Base-by-base conservation (phyloP, 257 asterid species). In the Solanum gandarillasii region DNA sequence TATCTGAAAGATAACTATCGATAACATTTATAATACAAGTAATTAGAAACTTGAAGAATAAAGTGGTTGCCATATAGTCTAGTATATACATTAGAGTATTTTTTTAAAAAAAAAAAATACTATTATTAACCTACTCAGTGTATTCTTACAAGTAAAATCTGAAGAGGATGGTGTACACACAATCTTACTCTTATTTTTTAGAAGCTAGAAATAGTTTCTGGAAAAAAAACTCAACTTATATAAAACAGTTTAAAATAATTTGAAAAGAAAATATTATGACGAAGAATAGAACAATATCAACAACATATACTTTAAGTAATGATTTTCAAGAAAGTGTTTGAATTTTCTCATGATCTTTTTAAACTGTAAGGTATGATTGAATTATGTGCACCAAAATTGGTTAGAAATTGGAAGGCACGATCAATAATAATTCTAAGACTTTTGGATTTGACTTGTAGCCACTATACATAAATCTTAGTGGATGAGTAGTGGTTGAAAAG, bases 381-480 rank as follows among this genome's bases (percentile, higher is more conserved):
- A 55, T 72, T 55, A 60, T 89, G 86, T 46, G 89, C 83, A 83
- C 90, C 93, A 74, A 90, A 94, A 93, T 48, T 46, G 68, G 25
- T 9, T 82, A 31, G 85, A 81, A 81, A 46, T 48, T 82, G 70
- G 70, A 36, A 52, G 60, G 36, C 13, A 90, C 87, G 88, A 76
- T 83, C 90, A 88, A 20, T 58, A 90, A 90, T 87, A 89, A 87
- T 87, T 65, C 88, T 88, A 84, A 87, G 20, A 81, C 76, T 86
- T 85, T 73, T 29, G 35, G 65, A 84, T 89, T 74, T 92, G 94
- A 93, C 94, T 93, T 87, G 85, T 78, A 16, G 18, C 41, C 38
- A 88, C 58, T 83, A 81, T 58, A 7, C 67, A 81, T 71, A 90
- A 87, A 93, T 92, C 94, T 92, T 87, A 92, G 98, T 94, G 96